Evolutionary conservation across 768 basidiomycete genomes (phyloP), one percentile per base, ranked within the genome.

Genomic region (Collybiopsis luxurians): DNA sequence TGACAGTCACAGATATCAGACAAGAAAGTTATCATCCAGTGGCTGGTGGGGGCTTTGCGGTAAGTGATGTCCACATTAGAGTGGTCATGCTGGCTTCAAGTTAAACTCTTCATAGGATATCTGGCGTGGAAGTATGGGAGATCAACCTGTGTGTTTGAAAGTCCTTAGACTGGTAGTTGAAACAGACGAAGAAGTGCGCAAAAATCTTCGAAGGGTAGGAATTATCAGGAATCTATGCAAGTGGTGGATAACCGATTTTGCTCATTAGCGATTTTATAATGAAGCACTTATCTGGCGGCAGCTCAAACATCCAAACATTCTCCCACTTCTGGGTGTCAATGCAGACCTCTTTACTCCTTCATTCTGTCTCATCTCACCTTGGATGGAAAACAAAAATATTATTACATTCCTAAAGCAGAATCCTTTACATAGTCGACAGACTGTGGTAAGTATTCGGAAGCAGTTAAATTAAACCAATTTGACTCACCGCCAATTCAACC

Each of bases 41-140:
- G 5, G 59, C 63, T 13, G 58, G 58, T 27, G 72, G 72, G 38
- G 67, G 66, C 1, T 75, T 68, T 56, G 72, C 72, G 30, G 63
- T 67, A 47, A 9, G 63, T 7, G 10, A 5, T 13, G 13, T 34
- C n/a, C 31, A 30, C 31, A 34, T 34, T 34, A 7, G 9, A 19
- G 4, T 36, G 5, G 31, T 36, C 28, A 24, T n/a, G 44, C n/a
- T 7, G 17, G 4, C 13, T 11, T 36, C 4, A 13, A 13, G 4
- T 17, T 13, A n/a, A n/a, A 43, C 9, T 44, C 26, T 28, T 13
- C n/a, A 9, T 42, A 56, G 55, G 45, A 56, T 56, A 48, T 56
- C 43, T 56, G 36, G 26, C 36, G 39, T 11, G 55, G 55, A 9
- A n/a, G 13, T 24, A 1, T 47, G 17, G 11, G 39, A 28, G 17